Percentiles rank a stretch among this genome's conserved stretches.
Evolutionary conservation across 1,139 yeast species (phyloP).

Genomic region (Lodderomyces jiufengensis): DNA sequence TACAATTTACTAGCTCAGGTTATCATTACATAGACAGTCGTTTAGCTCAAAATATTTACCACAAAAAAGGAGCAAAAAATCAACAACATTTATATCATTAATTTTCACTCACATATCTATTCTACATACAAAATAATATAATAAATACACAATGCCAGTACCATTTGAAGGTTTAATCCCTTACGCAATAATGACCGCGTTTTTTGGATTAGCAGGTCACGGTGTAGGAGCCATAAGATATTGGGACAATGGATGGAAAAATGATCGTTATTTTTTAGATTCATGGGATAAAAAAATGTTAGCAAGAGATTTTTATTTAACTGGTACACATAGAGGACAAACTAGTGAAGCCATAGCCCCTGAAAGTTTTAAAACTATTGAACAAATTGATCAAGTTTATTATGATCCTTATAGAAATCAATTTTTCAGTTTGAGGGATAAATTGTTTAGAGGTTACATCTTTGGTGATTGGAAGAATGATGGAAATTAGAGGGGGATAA

Average conservation of each 20-base stretch:
- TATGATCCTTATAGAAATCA: constrained; percentile 50
- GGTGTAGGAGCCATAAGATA: constrained; percentile 46
- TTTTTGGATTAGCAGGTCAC: constrained; percentile 49
- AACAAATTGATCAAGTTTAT: constrained; percentile 36
- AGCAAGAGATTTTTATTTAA: constrained; percentile 71
- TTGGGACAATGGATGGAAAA: constrained; percentile 53
- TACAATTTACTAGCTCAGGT: too few species aligned
- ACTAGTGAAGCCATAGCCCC: constrained; percentile 68
- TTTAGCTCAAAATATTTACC: too few species aligned
- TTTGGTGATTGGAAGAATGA: constrained; percentile 45
- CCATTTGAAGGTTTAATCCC: constrained; percentile 52
- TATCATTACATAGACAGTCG: too few species aligned
- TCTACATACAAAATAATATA: too few species aligned
- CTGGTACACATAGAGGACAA: constrained; percentile 73
- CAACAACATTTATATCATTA: too few species aligned
- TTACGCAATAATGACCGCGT: constrained; percentile 46
- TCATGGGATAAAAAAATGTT: constrained; percentile 50
- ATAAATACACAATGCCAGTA: constrained; percentile 34
- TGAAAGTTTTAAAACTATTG: constrained; percentile 52
- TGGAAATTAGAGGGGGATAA: constrained; percentile 1
- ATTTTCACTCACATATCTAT: too few species aligned
- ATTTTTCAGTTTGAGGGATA: constrained; percentile 46
- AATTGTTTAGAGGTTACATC: constrained; percentile 48
- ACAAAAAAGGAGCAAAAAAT: too few species aligned
- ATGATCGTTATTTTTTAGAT: constrained; percentile 46